These are phyloP conservation scores for Antrodiella citrinella DNA, from an alignment of 768 basidiomycete genomes.

Conservation along the genomic window DNA sequence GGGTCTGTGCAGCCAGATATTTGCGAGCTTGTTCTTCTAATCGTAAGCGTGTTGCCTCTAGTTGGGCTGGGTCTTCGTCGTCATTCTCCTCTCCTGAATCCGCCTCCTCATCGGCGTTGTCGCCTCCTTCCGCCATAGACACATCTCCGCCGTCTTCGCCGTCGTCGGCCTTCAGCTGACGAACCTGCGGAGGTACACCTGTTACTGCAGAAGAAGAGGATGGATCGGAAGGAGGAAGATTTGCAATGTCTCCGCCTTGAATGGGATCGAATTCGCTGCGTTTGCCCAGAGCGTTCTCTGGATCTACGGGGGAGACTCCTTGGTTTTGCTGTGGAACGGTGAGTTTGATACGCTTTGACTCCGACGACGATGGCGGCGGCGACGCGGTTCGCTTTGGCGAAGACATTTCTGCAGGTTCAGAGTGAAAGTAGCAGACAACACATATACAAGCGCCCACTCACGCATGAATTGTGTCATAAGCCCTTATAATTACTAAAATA, in stretches of 20 bases:
- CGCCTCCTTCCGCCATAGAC: conserved; percentile 73
- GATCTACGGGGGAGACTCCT: conserved; percentile 71
- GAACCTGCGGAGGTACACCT: conserved; percentile 19
- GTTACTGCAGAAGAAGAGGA: conserved; percentile 22
- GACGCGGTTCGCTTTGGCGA: conserved; percentile 30
- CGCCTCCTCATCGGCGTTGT: conserved; percentile 73
- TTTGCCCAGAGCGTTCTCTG: conserved; percentile 74
- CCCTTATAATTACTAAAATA: no score
- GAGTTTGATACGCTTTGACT: conserved; percentile 27
- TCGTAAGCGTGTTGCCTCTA: conserved; percentile 70
- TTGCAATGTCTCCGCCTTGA: conserved; percentile 69
- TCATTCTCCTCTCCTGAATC: conserved; percentile 79
- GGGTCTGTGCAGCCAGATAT: conserved; percentile 95
- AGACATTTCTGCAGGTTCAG: conserved; percentile 18
- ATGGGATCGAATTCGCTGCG: conserved; percentile 85
- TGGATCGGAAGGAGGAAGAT: conserved; percentile 39
- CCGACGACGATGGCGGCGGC: conserved; percentile 24
- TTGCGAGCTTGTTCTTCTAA: conserved; percentile 85
- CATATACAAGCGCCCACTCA: no score
- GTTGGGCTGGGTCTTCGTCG: conserved; percentile 78
- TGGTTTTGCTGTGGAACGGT: conserved; percentile 35
- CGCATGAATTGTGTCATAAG: no score
- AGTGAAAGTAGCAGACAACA: no score
- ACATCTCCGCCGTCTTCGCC: conserved; percentile 65
- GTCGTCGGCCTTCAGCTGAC: conserved; percentile 34